These are phyloP conservation scores for Oryza glaberrima DNA, from an alignment of 176 grass and related monocot species.

Conservation along the genomic window DNA sequence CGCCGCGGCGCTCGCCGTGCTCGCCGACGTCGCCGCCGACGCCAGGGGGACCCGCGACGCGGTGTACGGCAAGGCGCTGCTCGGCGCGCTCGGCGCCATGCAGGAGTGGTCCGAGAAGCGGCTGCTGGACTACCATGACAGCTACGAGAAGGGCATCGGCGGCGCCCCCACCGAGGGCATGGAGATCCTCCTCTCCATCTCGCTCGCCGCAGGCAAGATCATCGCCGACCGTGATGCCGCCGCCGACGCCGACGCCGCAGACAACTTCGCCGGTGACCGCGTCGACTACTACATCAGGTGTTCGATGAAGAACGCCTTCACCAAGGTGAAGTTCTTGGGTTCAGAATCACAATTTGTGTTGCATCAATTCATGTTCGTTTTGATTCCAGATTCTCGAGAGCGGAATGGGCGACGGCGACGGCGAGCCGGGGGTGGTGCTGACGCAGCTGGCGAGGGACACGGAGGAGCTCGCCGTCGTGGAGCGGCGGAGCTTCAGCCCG, in stretches of 20 bases:
- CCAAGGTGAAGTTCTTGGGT: conserved; percentile 46
- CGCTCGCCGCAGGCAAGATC: conserved; percentile 61
- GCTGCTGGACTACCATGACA: conserved; percentile 78
- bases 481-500: conserved; percentile 74
- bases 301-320: conserved; percentile 84
- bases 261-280: conserved; percentile 44
- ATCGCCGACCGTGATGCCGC: conserved; percentile 41
- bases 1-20: conserved; percentile 59
- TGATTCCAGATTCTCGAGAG: conserved; percentile 67
- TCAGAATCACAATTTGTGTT: too few relatives aligned
- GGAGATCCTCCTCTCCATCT: conserved; percentile 72
- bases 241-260: not conserved
- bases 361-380: not conserved
- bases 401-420: conserved; percentile 46
- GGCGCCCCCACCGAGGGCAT: conserved; percentile 40
- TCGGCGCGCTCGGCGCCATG: conserved; percentile 61
- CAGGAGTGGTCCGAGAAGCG: conserved; percentile 90
- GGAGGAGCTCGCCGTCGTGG: conserved; percentile 64
- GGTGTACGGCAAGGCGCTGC: conserved; percentile 64
- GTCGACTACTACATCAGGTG: conserved; percentile 81
- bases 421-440: conserved; percentile 63
- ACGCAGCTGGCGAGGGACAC: conserved; percentile 67
- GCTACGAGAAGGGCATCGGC: conserved; percentile 52
- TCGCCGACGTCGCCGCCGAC: conserved; percentile 72
- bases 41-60: conserved; percentile 49